Base-by-base conservation (phyloP, 2,329 filamentous ascomycete species). In the Colletotrichum costaricense region DNA sequence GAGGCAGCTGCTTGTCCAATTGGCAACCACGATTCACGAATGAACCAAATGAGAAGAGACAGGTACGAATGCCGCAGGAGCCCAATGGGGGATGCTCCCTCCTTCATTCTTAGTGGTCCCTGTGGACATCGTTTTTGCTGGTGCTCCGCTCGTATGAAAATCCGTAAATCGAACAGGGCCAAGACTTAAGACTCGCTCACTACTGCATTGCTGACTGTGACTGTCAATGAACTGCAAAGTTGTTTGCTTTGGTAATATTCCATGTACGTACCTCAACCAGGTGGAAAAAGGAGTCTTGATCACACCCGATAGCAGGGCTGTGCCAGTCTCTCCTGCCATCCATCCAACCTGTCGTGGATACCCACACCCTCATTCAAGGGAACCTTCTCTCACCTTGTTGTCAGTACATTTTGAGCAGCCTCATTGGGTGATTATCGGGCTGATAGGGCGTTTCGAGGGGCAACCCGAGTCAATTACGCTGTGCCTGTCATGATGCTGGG, bases 121-220 rank as follows among this genome's bases (percentile, higher is more conserved):
- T 3, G 1, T 30, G 57, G 11, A 22, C 3, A 22, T 26, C 35
- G 2, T 24, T 55, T 56, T 42, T 19, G 38, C 38, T 16, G n/a
- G 16, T 62, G 63, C 68, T 60, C 63, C 63, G 42, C 56, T 24
- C 63, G 63, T 71, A 62, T 57, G 68, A 63, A 56, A 14, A 62
- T 71, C 68, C 68, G 68, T 71, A 71, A 67, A 67, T 71, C 68
- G 63, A 62, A 38, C 56, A 60, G 46, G 26, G 68, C 68, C 59
- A 49, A 58, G 63, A 46, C 56, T 57, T 3, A 19, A 35, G 33
- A 35, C 33, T 35, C 33, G 11, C 11, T 12, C 16, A 7, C 7
- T 8, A 3, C 38, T 42, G 38, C 38, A 42, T 58, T 38, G 58
- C 52, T 55, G 52, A 55, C 42, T n/a, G 49, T 49, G 52, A 55